A percentile compares a stretch with the other conserved stretches of the same genome.
These are phyloP conservation scores for Penicillium diatomitis DNA, from an alignment of 495 filamentous ascomycete species.

Conservation along the genomic window DNA sequence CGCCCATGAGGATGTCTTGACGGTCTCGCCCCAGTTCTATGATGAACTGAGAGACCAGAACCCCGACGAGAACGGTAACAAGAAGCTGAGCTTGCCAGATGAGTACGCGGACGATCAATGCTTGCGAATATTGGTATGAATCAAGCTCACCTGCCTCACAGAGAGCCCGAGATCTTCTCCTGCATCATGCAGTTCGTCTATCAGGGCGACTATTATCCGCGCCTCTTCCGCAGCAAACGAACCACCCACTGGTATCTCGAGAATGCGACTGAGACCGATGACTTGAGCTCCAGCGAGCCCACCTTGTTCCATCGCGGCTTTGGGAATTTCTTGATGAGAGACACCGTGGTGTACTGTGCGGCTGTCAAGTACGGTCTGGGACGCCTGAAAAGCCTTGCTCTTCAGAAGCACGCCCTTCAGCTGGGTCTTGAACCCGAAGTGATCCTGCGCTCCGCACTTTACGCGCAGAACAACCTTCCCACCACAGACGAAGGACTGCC, in stretches of 20 bases:
- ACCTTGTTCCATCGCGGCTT: conserved; percentile 63
- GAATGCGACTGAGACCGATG: conserved; percentile 42
- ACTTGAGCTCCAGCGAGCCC: conserved; percentile 58
- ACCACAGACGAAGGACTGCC: conserved; percentile 82
- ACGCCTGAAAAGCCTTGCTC: conserved; percentile 76
- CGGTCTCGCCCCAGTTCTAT: conserved; percentile 50
- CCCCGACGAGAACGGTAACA: conserved; percentile 45
- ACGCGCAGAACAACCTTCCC: conserved; percentile 88
- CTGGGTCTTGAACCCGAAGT: conserved; percentile 74
- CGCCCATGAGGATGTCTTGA: conserved; percentile 59
- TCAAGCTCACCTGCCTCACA: conserved; percentile 6
- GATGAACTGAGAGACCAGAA: conserved; percentile 42
- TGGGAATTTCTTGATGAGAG: conserved; percentile 65
- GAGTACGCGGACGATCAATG: conserved; percentile 29
- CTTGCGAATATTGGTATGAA: background rate
- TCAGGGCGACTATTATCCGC: conserved; percentile 61
- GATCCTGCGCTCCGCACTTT: conserved; percentile 82
- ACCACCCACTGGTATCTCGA: conserved; percentile 61
- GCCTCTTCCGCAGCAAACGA: conserved; percentile 40
- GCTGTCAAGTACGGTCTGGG: conserved; percentile 79
- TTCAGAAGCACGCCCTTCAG: conserved; percentile 89
- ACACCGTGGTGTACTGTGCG: conserved; percentile 87
- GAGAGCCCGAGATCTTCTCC: conserved; percentile 56
- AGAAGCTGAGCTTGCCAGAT: conserved; percentile 51
- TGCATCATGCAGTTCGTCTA: conserved; percentile 62